Evolutionary conservation across 1,284 basidiomycete species (phyloP).

Genomic region (Neolentinus lepideus): DNA sequence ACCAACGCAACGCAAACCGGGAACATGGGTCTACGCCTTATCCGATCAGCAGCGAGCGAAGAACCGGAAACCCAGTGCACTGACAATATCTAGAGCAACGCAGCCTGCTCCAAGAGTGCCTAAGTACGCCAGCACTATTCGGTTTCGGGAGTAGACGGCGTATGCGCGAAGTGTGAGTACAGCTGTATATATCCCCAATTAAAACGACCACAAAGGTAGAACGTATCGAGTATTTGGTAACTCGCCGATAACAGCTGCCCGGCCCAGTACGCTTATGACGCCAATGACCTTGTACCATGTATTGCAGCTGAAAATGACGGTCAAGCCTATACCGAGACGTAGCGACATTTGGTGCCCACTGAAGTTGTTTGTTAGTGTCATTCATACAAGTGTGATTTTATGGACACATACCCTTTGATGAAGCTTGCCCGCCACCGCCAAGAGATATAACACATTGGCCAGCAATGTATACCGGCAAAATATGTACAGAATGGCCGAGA

Average conservation of each 20-base stretch:
- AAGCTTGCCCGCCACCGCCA: slow-evolving; percentile 20
- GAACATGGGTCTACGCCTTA: slow-evolving; percentile 14
- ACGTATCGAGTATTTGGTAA: background rate
- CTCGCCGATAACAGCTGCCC: slow-evolving; percentile 24
- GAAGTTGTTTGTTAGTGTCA: background rate
- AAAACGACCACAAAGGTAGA: background rate
- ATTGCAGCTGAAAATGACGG: slow-evolving; percentile 19
- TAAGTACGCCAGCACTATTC: slow-evolving; percentile 18
- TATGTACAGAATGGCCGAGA: slow-evolving; percentile 26
- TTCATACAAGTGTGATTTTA: background rate
- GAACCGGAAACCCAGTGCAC: slow-evolving; percentile 5
- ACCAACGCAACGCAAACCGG: slow-evolving; percentile 3
- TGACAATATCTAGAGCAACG: slow-evolving; percentile 23
- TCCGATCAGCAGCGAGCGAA: slow-evolving; percentile 10
- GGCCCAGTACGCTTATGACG: slow-evolving; percentile 24
- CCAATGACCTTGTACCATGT: slow-evolving; percentile 22
- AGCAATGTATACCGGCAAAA: slow-evolving; percentile 27
- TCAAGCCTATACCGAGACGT: background rate
- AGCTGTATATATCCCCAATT: slow-evolving; percentile 10
- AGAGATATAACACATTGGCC: slow-evolving; percentile 25
- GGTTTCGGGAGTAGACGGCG: slow-evolving; percentile 22
- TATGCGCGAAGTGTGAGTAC: slow-evolving; percentile 25
- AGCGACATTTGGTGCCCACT: background rate
- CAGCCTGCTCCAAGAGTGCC: slow-evolving; percentile 19
- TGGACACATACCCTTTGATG: slow-evolving; percentile 11